phyloP scores from a whole-genome alignment of 805 yeast species.

The Metschnikowia drakensbergensis region DNA sequence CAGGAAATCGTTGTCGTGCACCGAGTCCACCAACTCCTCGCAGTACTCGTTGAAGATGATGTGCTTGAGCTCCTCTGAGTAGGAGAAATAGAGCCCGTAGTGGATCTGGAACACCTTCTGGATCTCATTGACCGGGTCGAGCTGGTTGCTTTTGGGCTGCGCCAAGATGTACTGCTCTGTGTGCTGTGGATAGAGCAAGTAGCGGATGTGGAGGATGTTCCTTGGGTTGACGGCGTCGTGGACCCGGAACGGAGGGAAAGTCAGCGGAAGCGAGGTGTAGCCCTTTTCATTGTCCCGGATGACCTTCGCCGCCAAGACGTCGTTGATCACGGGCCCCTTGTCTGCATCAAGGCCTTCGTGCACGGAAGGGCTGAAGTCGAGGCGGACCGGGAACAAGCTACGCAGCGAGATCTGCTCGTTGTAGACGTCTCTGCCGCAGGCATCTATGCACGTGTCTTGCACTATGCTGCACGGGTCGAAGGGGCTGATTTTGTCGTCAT shows the following conservation, averaged over 20 bases:
- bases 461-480: slow-evolving; percentile 37
- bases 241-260: slow-evolving; percentile 35
- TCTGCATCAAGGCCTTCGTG: slow-evolving; percentile 19
- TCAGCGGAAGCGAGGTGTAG: slow-evolving; percentile 32
- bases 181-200: slow-evolving; percentile 36
- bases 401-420: slow-evolving; percentile 25
- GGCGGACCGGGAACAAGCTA: slow-evolving; percentile 10
- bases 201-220: slow-evolving; percentile 31
- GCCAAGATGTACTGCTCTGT: slow-evolving; percentile 48
- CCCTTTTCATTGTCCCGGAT: slow-evolving; percentile 26
- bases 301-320: slow-evolving; percentile 30
- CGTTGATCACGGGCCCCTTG: slow-evolving; percentile 23
- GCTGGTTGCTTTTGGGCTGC: slow-evolving; percentile 50
- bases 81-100: slow-evolving; percentile 38
- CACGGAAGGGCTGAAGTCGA: slow-evolving; percentile 13
- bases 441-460: slow-evolving; percentile 28
- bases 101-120: slow-evolving; percentile 44
- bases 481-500: slow-evolving; percentile 32
- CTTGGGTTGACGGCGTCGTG: slow-evolving; percentile 22
- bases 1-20: slow-evolving; percentile 32
- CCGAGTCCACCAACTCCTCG: slow-evolving; percentile 26
- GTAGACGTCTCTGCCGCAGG: slow-evolving; percentile 30
- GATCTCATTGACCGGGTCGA: slow-evolving; percentile 62
- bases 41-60: slow-evolving; percentile 35
- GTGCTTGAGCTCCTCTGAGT: slow-evolving; percentile 29